These are phyloP conservation scores for Nakazawaea ernobii DNA, from an alignment of 805 yeast species.

Conservation along the genomic window DNA sequence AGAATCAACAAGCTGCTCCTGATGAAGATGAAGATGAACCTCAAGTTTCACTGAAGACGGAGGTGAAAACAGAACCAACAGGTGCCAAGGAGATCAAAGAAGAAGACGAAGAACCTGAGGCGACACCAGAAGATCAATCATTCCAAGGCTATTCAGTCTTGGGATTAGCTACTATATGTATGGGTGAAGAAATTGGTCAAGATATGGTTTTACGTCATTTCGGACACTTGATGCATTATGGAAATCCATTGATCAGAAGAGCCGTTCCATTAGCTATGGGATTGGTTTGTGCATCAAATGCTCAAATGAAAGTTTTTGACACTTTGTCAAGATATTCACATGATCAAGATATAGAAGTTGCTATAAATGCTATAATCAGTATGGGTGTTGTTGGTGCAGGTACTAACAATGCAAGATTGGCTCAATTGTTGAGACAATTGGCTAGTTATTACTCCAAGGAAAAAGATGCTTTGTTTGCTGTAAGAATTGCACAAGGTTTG, in stretches of 20 bases:
- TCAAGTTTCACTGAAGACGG: slow-evolving; percentile 15
- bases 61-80: slow-evolving; percentile 7
- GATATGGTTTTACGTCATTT: slow-evolving; percentile 97
- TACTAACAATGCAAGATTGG: slow-evolving; percentile 95
- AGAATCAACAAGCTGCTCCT: too few relatives aligned
- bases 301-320: slow-evolving; percentile 96
- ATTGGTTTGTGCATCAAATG: slow-evolving; percentile 84
- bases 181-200: slow-evolving; percentile 98
- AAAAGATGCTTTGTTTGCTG: slow-evolving; percentile 85
- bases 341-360: slow-evolving; percentile 90
- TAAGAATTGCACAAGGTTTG: slow-evolving; percentile 91
- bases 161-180: slow-evolving; percentile 89
- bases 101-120: slow-evolving; percentile 26
- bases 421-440: slow-evolving; percentile 89
- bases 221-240: slow-evolving; percentile 96
- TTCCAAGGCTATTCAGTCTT: slow-evolving; percentile 87
- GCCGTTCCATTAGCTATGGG: slow-evolving; percentile 99
- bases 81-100: slow-evolving; percentile 18
- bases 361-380: slow-evolving; percentile 88
- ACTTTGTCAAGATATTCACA: slow-evolving; percentile 94
- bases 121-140: slow-evolving; percentile 44
- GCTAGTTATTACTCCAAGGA: slow-evolving; percentile 91
- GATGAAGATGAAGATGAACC: slow-evolving; percentile 15
- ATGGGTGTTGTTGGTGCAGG: slow-evolving; percentile 99
- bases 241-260: slow-evolving; percentile 82